Evolutionary conservation across 1,284 basidiomycete genomes (phyloP), one percentile per base, ranked within the genome.

Genomic region (Sporisorium sorghi): DNA sequence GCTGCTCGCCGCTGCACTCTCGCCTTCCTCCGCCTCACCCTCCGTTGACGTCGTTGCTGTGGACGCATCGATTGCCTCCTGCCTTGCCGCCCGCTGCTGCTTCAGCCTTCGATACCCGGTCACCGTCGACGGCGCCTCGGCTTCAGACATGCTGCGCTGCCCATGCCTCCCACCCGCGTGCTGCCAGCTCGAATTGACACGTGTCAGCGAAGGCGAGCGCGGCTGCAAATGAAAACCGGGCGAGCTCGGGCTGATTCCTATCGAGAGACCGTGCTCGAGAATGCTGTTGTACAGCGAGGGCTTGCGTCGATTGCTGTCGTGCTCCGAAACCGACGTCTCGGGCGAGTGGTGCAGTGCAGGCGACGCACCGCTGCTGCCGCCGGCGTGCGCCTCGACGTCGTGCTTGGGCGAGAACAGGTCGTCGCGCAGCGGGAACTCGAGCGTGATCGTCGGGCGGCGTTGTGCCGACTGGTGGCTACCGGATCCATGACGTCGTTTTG

Each of bases 151-250:
- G 37, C 62, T 62, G 12, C 69, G 30, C 32, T 47, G 54, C 28
- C 52, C 21, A 65, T 71, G 62, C 10, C 54, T n/a, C 5, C 43
- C n/a, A n/a, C n/a, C 43, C 8, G 58, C 46, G 5, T 49, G 33
- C 21, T 58, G 53, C 61, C 58, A 60, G n/a, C 30, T 53, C 26
- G 61, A 64, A 17, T 49, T 52, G 26, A 32, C 49, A 3, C 57
- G 33, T 10, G 57, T 60, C 14, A 62, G 24, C n/a, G 60, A 64
- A 1, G 70, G 70, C 23, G 64, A 67, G 33, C 73, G 69, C 14
- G 76, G 65, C 49, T 76, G 68, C 26, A 83, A 67, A 39, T 82
- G 73, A 69, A 84, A 84, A 1, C 82, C 82, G 1, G 82, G 82
- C 30, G 80, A 82, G 52, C 74, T 76, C 1, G 81, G 80, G n/a